Evolutionary conservation across 345 rosid genomes (phyloP).

Genomic region (Zanthoxylum bungeanum): DNA sequence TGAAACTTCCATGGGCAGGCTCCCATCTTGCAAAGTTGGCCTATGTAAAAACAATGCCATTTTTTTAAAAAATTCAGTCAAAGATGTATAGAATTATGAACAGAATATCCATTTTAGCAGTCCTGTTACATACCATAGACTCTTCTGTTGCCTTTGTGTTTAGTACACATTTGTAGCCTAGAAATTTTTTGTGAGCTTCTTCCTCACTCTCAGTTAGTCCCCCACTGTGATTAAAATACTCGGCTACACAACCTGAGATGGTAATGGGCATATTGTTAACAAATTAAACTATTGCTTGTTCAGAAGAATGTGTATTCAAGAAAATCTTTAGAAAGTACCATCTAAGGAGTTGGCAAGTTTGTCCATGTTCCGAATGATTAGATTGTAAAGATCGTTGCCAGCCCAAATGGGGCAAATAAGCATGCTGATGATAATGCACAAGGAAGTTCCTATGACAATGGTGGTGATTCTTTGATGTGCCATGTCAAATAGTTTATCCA

Average conservation of each 20-base stretch:
- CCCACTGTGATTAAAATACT: conserved; percentile 24
- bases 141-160: conserved; percentile 47
- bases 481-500: conserved; percentile 28
- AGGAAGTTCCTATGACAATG: conserved; percentile 33
- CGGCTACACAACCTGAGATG: conserved; percentile 35
- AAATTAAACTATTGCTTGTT: neutral
- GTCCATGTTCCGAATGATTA: conserved; percentile 32
- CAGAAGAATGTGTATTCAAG: neutral
- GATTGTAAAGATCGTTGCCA: conserved; percentile 29
- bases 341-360: conserved; percentile 39
- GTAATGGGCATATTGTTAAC: too few species aligned
- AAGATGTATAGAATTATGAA: neutral
- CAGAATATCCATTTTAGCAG: neutral
- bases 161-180: conserved; percentile 43
- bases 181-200: conserved; percentile 21
- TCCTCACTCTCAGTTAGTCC: conserved; percentile 11
- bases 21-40: conserved; percentile 51
- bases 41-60: conserved; percentile 12
- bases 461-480: conserved; percentile 38
- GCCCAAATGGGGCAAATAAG: conserved; percentile 46
- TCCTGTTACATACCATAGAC: conserved; percentile 32
- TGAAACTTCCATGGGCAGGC: conserved; percentile 52
- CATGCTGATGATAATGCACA: conserved; percentile 34
- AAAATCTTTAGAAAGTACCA: conserved; percentile 16
- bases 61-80: neutral